Evolutionary conservation across 2,329 filamentous ascomycete species (phyloP), one percentile per base, ranked within the genome.

Genomic region (Paecilomyces formosus): DNA sequence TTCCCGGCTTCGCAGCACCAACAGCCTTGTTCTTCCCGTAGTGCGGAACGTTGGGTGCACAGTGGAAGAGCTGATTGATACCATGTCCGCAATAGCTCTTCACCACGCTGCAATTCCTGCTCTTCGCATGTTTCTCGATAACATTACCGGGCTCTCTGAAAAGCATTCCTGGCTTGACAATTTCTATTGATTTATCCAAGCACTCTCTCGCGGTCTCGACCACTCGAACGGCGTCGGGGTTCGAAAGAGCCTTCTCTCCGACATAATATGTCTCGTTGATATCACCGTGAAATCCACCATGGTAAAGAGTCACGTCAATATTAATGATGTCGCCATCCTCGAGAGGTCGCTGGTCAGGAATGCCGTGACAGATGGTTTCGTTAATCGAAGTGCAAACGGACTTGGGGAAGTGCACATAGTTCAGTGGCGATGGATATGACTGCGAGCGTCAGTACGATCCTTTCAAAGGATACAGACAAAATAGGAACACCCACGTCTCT

Each of bases 261-360:
- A 99, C 89, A 73, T 99, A 99, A 78, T 97, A 99, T 12, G 94
- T 99, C 79, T 99, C 94, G 78, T 99, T 99, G 57, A 99, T 80
- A 73, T 99, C 94, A 57, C 91, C 92, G 72, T 99, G 94, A 78
- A 93, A 97, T 57, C 94, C 94, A 61, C 88, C 89, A 72, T 97
- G 92, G 76, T 95, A 99, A 51, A 99, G 79, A 0, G 92, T 92
- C 4, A 99, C 90, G 67, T 99, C 94, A 64, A 99, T 92, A 78
- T 99, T 99, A 70, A 99, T 79, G 64, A 99, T 97, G 69, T 99
- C 94, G 62, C 94, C 94, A 66, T 99, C 93, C 63, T 91, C 77
- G 1, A 99, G 82, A 7, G 89, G 81, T 57, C 94, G 86, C 73
- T 96, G 86, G 70, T 99, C 94, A 15, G 94, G 94, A 63, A 99